Evolutionary conservation across 192 early-diverging fungal genomes (phyloP), one percentile per base, ranked within the genome.

Genomic region (Coemansia sp.): DNA sequence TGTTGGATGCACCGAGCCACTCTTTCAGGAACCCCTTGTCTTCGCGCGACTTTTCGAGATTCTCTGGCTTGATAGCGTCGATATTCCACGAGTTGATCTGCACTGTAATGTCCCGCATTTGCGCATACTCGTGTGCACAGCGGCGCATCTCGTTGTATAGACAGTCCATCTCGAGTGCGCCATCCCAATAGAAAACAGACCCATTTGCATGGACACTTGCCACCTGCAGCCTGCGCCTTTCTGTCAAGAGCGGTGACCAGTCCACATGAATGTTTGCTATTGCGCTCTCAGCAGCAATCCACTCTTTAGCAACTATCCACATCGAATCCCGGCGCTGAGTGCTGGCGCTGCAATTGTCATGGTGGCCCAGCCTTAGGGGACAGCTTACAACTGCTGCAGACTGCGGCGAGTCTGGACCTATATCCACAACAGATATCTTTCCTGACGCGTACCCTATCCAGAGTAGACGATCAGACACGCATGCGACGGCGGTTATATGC

Each of bases 71-170:
- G 43, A 81, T 85, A 0, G 95, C 90, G 77, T 95, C 95, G 65
- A 95, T 92, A 79, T 98, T 98, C 92, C 92, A 98, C 56, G 92
- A 94, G 66, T 91, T 92, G 32, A 98, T 88, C 60, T 95, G 81
- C 26, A 97, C 77, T 9, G 87, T 84, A 12, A 93, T 59, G 26
- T 89, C 83, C 21, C 87, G 84, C 77, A 88, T 91, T 8, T 65
- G 80, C 42, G 87, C 87, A 64, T 88, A 93, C 43, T 89, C 85
- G 52, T 70, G 63, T 58, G 87, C 87, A 26, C 86, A 86, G 2
- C 84, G 71, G 26, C 82, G 71, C 83, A 95, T 85, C 69, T 88
- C 84, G 39, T 81, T 70, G 45, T 87, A 87, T 87, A 68, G 70
- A 5, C 58, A 52, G 65, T 78, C 72, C 53, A 64, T 54, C 7